Evolutionary conservation across 306 rosid genomes (phyloP).

Genomic region (Mimosa pudica): DNA sequence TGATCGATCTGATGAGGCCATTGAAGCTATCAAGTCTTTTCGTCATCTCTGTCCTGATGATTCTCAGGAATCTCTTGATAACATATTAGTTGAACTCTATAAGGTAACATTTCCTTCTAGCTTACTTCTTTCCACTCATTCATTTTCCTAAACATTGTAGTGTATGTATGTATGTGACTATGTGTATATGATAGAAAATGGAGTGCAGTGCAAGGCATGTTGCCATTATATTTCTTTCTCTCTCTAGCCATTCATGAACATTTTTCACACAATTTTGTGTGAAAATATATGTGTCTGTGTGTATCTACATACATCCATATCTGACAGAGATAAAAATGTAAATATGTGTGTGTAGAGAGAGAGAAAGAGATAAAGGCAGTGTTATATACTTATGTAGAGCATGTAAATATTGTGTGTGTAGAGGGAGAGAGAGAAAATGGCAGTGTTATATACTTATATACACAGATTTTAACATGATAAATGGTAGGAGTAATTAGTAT

Average conservation of each 20-base stretch:
- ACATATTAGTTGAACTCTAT: slow-evolving; percentile 79
- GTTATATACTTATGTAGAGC: background rate
- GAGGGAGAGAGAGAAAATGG: background rate
- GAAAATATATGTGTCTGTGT: background rate
- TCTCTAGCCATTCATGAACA: background rate
- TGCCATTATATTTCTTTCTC: background rate
- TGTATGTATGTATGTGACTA: background rate
- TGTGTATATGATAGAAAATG: background rate
- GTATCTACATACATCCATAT: background rate
- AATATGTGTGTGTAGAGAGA: no score
- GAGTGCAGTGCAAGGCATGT: background rate
- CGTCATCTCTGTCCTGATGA: slow-evolving; percentile 83
- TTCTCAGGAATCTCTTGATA: slow-evolving; percentile 90
- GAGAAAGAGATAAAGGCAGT: background rate
- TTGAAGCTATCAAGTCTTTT: slow-evolving; percentile 88
- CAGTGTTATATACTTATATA: background rate
- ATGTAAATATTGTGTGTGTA: background rate
- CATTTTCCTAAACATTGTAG: background rate
- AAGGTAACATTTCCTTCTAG: slow-evolving; percentile 52
- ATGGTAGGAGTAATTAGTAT: no score
- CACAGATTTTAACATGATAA: background rate
- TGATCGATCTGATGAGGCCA: slow-evolving; percentile 84
- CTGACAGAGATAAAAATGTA: background rate
- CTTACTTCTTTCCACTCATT: slow-evolving; percentile 5
- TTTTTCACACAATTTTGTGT: background rate